phyloP scores from a whole-genome alignment of 83 land plant genomes.

The Diphasiastrum complanatum region DNA sequence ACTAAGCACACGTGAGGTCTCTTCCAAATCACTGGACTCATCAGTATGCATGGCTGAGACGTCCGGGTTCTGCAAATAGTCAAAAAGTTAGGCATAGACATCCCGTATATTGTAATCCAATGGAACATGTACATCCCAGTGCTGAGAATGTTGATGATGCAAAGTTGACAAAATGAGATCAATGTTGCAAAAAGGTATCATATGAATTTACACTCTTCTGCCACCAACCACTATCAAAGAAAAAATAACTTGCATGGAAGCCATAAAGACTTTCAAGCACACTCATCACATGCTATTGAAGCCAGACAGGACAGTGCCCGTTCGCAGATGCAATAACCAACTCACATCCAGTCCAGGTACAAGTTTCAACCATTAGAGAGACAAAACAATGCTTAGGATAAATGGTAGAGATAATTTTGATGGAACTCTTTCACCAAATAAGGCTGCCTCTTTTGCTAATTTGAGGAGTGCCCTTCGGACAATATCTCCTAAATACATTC shows the following conservation, averaged over 20 bases:
- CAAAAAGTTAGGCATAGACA: constrained; percentile 1
- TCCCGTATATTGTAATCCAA: constrained; percentile 1
- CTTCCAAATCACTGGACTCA: constrained; percentile 19
- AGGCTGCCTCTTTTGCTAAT: constrained; percentile 43
- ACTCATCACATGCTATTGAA: too few relatives aligned
- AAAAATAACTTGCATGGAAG: neutral
- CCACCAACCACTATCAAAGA: neutral
- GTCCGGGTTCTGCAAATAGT: constrained; percentile 23
- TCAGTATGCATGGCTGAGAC: constrained; percentile 30
- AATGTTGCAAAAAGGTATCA: too few relatives aligned
- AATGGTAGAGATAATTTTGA: constrained; percentile 41
- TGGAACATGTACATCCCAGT: neutral
- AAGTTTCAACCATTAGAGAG: neutral
- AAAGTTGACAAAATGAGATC: too few relatives aligned
- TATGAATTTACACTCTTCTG: too few relatives aligned
- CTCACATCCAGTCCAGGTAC: neutral
- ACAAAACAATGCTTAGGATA: constrained; percentile 16
- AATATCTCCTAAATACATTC: constrained; percentile 87
- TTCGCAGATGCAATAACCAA: neutral
- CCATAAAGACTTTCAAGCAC: too few relatives aligned
- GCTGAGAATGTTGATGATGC: too few relatives aligned
- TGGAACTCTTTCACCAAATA: constrained; percentile 52
- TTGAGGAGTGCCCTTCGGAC: constrained; percentile 57
- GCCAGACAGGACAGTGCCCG: too few relatives aligned
- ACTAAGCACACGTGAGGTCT: constrained; percentile 10